phyloP scores from a whole-genome alignment of 192 early-diverging fungal genomes.

The Martensiomyces pterosporus region DNA sequence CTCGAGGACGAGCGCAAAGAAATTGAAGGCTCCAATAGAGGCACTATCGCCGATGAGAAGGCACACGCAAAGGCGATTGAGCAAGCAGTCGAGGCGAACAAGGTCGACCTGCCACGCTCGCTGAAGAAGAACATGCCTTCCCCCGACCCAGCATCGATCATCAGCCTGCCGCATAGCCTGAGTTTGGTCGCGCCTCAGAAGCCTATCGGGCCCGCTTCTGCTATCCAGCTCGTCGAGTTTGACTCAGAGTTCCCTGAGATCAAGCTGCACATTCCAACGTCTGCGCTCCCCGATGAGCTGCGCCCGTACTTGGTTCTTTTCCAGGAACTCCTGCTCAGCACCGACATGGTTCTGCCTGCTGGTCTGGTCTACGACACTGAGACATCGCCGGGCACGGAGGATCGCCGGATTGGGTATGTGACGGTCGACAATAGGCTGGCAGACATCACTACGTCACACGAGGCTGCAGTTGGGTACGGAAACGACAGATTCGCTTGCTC shows the following conservation, averaged over 20 bases:
- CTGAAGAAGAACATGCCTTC: conserved; percentile 55
- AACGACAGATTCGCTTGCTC: conserved; percentile 45
- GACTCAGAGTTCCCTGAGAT: conserved; percentile 65
- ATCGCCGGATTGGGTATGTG: conserved; percentile 12
- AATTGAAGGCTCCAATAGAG: conserved; percentile 19
- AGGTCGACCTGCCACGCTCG: conserved; percentile 47
- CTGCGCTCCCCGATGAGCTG: conserved; percentile 54
- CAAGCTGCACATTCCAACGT: conserved; percentile 54
- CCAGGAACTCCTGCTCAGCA: conserved; percentile 70
- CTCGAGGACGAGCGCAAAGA: conserved; percentile 28
- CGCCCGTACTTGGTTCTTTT: conserved; percentile 71
- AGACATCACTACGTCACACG: conserved; percentile 47
- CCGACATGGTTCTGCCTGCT: conserved; percentile 51
- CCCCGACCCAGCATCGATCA: conserved; percentile 22
- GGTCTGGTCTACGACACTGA: conserved; percentile 33
- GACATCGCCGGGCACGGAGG: neutral
- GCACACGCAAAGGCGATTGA: conserved; percentile 52
- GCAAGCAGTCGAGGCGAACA: conserved; percentile 21
- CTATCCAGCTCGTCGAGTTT: conserved; percentile 58
- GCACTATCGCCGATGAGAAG: conserved; percentile 18
- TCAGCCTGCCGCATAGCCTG: conserved; percentile 14
- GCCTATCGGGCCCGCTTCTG: conserved; percentile 43
- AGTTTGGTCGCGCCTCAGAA: conserved; percentile 1
- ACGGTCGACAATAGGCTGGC: conserved; percentile 46
- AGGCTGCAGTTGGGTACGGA: conserved; percentile 45